phyloP scores from a whole-genome alignment of 345 rosid genomes.

The Garcia nutans region DNA sequence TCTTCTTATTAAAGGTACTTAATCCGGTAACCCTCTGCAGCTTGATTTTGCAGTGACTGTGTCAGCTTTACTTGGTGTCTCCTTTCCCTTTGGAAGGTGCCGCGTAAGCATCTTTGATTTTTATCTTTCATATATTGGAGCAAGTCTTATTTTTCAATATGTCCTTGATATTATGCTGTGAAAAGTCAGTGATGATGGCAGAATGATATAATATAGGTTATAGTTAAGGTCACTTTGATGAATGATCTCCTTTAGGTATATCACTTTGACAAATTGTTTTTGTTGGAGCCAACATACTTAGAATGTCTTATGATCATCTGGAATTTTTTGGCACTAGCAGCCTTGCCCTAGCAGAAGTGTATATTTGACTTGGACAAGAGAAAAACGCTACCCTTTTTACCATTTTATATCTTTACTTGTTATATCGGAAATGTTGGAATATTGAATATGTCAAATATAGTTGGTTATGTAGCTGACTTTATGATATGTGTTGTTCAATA shows the following conservation, averaged over 20 bases:
- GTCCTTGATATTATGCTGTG: not conserved
- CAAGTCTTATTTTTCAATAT: not conserved
- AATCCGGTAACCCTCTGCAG: constrained; percentile 44
- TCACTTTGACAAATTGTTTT: not conserved
- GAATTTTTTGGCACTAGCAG: too few species aligned
- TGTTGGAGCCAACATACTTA: not conserved
- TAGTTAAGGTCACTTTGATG: not conserved
- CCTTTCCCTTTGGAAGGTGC: constrained; percentile 98
- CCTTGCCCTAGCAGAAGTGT: too few species aligned
- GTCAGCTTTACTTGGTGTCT: constrained; percentile 84
- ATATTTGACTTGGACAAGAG: too few species aligned
- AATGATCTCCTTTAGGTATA: not conserved
- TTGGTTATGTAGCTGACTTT: not conserved
- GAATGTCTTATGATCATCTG: not conserved
- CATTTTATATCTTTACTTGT: too few species aligned
- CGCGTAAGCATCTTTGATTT: constrained; percentile 61
- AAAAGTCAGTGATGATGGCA: constrained; percentile 1
- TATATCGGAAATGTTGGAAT: not conserved
- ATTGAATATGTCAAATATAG: not conserved
- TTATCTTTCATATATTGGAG: constrained; percentile 1
- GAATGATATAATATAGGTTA: not conserved
- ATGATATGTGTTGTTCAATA: not conserved
- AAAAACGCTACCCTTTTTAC: too few species aligned
- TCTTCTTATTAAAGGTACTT: constrained; percentile 6
- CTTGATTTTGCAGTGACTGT: constrained; percentile 93